Conservation (phyloP, 108 stramenopile genomes). For the Conticribra weissflogii region DNA sequence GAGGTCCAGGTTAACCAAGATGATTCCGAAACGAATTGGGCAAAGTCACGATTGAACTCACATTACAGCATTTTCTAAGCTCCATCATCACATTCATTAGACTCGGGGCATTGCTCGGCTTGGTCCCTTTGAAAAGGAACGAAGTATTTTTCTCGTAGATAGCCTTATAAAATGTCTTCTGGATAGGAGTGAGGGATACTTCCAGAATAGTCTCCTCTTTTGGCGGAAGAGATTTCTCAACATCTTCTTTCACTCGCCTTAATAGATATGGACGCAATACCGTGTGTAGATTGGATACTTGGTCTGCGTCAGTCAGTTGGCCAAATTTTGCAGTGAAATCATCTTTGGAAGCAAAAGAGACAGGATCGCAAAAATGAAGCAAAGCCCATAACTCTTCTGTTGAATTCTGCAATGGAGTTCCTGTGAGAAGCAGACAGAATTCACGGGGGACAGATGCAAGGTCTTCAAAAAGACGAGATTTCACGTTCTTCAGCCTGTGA, state of each 20-base stretch:
- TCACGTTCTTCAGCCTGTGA: constrained; percentile 87
- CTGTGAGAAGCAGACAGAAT: constrained; percentile 92
- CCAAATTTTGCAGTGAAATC: constrained; percentile 87
- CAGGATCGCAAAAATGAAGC: constrained; percentile 80
- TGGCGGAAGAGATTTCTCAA: constrained; percentile 94
- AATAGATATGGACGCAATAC: constrained; percentile 93
- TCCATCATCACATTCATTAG: constrained; percentile 99
- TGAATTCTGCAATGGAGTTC: constrained; percentile 97
- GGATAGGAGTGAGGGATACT: constrained; percentile 93
- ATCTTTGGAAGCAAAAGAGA: constrained; percentile 66
- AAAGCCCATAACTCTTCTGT: constrained; percentile 97
- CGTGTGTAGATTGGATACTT: constrained; percentile 90
- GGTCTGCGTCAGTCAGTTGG: constrained; percentile 79
- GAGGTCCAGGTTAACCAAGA: neutral
- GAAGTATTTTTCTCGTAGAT: constrained; percentile 96
- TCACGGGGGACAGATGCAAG: constrained; percentile 78
- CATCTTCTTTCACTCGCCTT: constrained; percentile 97
- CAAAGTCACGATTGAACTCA: constrained; percentile 35
- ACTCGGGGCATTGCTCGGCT: constrained; percentile 84
- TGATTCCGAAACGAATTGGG: neutral
- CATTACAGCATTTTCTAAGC: constrained; percentile 95
- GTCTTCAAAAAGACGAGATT: constrained; percentile 78
- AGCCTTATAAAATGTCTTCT: constrained; percentile 97
- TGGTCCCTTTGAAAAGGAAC: constrained; percentile 83
- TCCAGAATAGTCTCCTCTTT: constrained; percentile 98